phyloP scores from a whole-genome alignment of 23 red algal genomes.

The Gracilaria gracilis region DNA sequence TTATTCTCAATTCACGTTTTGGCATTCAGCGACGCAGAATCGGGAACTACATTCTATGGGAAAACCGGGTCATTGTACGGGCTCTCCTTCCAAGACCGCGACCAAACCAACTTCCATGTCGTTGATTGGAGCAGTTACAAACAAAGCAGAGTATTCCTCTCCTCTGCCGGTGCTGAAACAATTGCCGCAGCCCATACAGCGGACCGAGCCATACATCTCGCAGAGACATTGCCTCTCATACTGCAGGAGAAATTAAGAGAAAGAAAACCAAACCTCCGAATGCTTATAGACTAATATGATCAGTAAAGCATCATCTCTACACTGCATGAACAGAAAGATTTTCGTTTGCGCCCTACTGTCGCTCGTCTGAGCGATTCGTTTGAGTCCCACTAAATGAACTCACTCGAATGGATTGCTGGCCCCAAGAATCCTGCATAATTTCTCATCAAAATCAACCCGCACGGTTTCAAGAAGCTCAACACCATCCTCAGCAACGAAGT shows the following conservation, averaged over 20 bases:
- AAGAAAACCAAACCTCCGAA: too few species aligned
- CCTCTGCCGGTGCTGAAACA: background rate
- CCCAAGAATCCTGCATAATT: background rate
- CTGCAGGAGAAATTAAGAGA: background rate
- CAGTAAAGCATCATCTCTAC: background rate
- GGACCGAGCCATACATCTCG: background rate
- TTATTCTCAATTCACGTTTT: slow-evolving; percentile 1
- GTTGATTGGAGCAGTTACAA: slow-evolving; percentile 16
- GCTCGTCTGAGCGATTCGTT: background rate
- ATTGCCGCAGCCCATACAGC: background rate
- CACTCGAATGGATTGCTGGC: background rate
- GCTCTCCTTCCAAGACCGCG: background rate
- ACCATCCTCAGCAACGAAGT: too few species aligned
- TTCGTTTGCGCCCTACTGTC: slow-evolving; percentile 18
- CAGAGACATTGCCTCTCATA: background rate
- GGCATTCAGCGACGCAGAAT: background rate
- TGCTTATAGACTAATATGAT: background rate
- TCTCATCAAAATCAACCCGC: background rate
- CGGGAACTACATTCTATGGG: slow-evolving; percentile 5
- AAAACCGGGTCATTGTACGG: background rate
- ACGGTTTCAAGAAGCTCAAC: background rate
- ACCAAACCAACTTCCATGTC: background rate
- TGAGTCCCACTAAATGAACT: background rate
- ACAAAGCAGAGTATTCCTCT: background rate
- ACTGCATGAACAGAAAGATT: background rate